Percentiles rank a stretch among this genome's conserved stretches.
Evolutionary conservation across 2,329 filamentous ascomycete genomes (phyloP).

Genomic region (Cordyceps cateniannulata): DNA sequence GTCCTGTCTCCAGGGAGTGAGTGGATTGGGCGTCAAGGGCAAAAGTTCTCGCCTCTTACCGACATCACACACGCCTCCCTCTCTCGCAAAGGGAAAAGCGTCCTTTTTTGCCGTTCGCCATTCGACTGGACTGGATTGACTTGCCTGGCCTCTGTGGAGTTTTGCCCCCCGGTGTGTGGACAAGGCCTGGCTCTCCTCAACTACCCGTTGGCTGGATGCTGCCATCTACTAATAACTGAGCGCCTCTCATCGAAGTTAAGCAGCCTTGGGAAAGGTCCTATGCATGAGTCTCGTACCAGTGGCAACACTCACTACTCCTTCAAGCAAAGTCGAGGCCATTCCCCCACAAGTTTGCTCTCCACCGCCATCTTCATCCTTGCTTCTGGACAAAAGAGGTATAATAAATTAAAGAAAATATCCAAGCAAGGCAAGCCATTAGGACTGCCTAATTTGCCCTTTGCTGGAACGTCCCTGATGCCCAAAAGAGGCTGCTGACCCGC

Average conservation of each 20-base stretch:
- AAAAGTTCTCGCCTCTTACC: conserved; percentile 8
- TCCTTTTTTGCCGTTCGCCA: conserved; percentile 5
- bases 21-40: conserved; percentile 8
- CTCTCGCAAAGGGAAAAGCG: conserved; percentile 10
- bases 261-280: conserved; percentile 6
- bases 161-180: conserved; percentile 1
- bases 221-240: conserved; percentile 10
- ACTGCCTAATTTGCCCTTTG: conserved; percentile 8
- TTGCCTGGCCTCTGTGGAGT: conserved; percentile 12
- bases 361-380: conserved; percentile 8
- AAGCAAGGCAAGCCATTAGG: neutral
- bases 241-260: conserved; percentile 11
- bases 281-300: conserved; percentile 10
- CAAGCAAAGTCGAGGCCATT: conserved; percentile 8
- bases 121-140: neutral
- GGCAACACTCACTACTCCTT: neutral
- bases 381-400: neutral
- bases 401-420: conserved; percentile 5
- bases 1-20: neutral
- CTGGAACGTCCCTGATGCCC: conserved; percentile 3
- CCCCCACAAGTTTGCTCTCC: conserved; percentile 12
- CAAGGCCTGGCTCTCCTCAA: conserved; percentile 5
- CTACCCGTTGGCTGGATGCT: conserved; percentile 10
- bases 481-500: conserved; percentile 10
- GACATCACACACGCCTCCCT: conserved; percentile 8